A percentile compares a stretch with the other conserved stretches of the same genome.
Evolutionary conservation across 1,284 basidiomycete species (phyloP).

Genomic region (Ustilago lituana): DNA sequence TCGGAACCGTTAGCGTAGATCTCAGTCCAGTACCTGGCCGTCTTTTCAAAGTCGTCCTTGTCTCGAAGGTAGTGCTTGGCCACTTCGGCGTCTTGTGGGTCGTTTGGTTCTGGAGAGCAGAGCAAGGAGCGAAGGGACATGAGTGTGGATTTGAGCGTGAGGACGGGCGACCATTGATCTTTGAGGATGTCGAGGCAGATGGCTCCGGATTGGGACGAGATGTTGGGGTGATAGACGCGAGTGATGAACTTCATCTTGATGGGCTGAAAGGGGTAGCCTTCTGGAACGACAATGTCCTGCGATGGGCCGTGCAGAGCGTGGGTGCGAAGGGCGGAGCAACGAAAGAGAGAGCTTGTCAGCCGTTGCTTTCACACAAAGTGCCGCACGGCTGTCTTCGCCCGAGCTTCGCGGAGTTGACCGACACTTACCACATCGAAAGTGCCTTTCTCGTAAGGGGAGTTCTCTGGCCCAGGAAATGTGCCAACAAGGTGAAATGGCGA

Average conservation of each 20-base stretch:
- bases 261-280: conserved; percentile 91
- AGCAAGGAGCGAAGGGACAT: conserved; percentile 94
- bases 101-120: conserved; percentile 95
- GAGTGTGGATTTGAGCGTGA: conserved; percentile 92
- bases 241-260: conserved; percentile 80
- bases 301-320: not conserved
- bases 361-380: too few species aligned
- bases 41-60: conserved; percentile 85
- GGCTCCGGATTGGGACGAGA: conserved; percentile 91
- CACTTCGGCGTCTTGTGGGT: conserved; percentile 93
- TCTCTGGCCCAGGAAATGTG: conserved; percentile 68
- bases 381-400: too few species aligned
- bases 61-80: conserved; percentile 95
- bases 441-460: conserved; percentile 93
- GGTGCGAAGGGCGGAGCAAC: too few species aligned
- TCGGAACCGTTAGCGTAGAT: conserved; percentile 59
- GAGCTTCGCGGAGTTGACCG: not conserved
- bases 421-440: conserved; percentile 84
- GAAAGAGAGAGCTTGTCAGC: too few species aligned
- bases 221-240: conserved; percentile 96
- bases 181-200: conserved; percentile 86
- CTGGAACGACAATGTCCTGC: conserved; percentile 93
- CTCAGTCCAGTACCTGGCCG: conserved; percentile 84
- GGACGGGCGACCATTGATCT: conserved; percentile 68
- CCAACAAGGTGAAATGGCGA: conserved; percentile 54